Conservation (phyloP, 768 basidiomycete genomes). For the Tylopilus subfusipes region DNA sequence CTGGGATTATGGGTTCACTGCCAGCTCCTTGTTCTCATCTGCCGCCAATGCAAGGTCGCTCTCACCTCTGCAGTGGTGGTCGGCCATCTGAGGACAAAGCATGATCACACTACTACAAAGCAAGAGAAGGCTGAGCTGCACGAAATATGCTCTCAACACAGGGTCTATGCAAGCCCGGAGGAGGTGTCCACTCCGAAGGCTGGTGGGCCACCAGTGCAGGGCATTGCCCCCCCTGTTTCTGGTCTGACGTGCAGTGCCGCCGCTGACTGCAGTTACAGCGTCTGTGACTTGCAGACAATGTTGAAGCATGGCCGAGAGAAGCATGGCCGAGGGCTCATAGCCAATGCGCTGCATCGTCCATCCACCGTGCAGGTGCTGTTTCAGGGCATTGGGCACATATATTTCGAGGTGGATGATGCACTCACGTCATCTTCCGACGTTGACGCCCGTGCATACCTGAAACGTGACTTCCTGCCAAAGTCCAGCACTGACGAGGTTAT, state of each 20-base stretch:
- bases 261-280: neutral
- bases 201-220: constrained; percentile 1
- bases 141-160: neutral
- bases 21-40: neutral
- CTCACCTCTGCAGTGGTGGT: neutral
- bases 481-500: neutral
- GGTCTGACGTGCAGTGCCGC: neutral
- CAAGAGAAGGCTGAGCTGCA: neutral
- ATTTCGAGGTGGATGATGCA: constrained; percentile 1
- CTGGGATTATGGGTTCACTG: neutral
- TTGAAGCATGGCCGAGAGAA: constrained; percentile 1
- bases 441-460: neutral
- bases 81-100: neutral
- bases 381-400: neutral
- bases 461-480: neutral
- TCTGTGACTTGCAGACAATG: neutral
- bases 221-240: neutral
- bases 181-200: neutral
- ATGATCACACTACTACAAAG: neutral
- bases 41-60: neutral
- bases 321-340: neutral
- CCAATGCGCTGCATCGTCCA: neutral
- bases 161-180: neutral
- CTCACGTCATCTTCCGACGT: neutral
- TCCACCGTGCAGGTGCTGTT: constrained; percentile 9